A percentile compares a stretch with the other conserved stretches of the same genome.
Evolutionary conservation across 108 stramenopile species (phyloP).

Genomic region (Mediolabrus comicus): DNA sequence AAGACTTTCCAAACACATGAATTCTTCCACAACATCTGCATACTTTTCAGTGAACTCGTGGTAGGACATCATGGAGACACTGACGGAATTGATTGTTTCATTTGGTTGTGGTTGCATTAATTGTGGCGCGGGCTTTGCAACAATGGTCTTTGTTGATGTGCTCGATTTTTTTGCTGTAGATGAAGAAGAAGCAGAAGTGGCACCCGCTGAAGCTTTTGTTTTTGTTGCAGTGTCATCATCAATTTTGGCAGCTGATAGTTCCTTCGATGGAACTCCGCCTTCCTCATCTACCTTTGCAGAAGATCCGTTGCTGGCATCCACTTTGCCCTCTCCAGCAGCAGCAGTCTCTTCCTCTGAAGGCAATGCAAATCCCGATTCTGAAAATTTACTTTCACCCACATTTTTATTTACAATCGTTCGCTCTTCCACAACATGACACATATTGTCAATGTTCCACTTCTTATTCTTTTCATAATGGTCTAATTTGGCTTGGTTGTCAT

Average conservation of each 20-base stretch:
- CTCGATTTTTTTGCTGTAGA: neutral
- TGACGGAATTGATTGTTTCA: conserved; percentile 33
- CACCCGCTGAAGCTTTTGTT: neutral
- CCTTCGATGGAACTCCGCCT: conserved; percentile 40
- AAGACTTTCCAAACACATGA: conserved; percentile 78
- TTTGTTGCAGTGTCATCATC: conserved; percentile 14
- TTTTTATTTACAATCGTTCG: conserved; percentile 87
- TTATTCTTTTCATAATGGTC: conserved; percentile 95
- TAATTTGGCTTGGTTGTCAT: conserved; percentile 64
- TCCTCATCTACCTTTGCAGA: no score
- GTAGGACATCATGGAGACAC: conserved; percentile 83
- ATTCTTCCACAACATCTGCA: conserved; percentile 88
- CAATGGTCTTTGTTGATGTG: neutral
- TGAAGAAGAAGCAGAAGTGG: neutral
- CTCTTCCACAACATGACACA: conserved; percentile 93
- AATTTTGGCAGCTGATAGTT: conserved; percentile 40
- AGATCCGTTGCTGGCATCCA: no score
- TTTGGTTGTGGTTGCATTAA: conserved; percentile 33
- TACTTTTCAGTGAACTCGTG: conserved; percentile 91
- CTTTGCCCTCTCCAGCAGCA: neutral
- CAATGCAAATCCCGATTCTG: conserved; percentile 68
- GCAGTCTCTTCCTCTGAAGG: conserved; percentile 19
- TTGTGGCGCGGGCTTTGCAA: conserved; percentile 5
- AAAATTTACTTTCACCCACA: conserved; percentile 68
- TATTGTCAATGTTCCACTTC: conserved; percentile 98